A percentile compares a stretch with the other conserved stretches of the same genome.
Evolutionary conservation across 805 yeast species (phyloP).

Genomic region (Candida ponderosae): DNA sequence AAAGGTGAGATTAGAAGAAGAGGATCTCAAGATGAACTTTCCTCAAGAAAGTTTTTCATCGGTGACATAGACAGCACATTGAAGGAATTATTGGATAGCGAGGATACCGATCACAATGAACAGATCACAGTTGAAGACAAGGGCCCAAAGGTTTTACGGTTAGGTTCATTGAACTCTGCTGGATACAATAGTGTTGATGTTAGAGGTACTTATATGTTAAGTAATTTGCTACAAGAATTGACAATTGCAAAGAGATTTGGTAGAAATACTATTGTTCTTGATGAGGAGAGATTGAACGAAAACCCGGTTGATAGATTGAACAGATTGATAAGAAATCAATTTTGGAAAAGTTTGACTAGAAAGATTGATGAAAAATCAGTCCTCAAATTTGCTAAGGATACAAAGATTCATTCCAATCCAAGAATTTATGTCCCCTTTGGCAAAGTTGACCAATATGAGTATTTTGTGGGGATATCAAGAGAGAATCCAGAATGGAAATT

Average conservation of each 20-base stretch:
- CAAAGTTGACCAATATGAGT: conserved; percentile 66
- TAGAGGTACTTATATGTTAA: conserved; percentile 84
- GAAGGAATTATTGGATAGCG: conserved; percentile 57
- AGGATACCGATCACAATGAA: conserved; percentile 78
- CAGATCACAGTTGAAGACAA: conserved; percentile 84
- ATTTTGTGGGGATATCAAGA: conserved; percentile 46
- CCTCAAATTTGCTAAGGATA: conserved; percentile 65
- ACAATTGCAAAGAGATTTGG: conserved; percentile 82
- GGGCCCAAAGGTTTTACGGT: conserved; percentile 73
- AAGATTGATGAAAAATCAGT: conserved; percentile 55
- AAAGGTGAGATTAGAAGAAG: conserved; percentile 32
- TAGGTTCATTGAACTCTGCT: conserved; percentile 79
- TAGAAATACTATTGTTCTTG: conserved; percentile 67
- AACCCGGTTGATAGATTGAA: conserved; percentile 77
- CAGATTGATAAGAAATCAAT: conserved; percentile 64
- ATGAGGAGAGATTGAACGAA: conserved; percentile 77
- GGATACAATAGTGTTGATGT: conserved; percentile 70
- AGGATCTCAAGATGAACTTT: conserved; percentile 45
- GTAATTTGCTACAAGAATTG: conserved; percentile 80
- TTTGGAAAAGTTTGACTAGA: conserved; percentile 78
- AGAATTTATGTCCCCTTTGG: conserved; percentile 70
- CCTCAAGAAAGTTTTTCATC: conserved; percentile 50
- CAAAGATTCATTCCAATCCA: conserved; percentile 67
- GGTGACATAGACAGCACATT: conserved; percentile 70
- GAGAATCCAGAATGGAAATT: conserved; percentile 48